Conservation (phyloP, 2,329 filamentous ascomycete genomes). For the Bipolaris victoriae region DNA sequence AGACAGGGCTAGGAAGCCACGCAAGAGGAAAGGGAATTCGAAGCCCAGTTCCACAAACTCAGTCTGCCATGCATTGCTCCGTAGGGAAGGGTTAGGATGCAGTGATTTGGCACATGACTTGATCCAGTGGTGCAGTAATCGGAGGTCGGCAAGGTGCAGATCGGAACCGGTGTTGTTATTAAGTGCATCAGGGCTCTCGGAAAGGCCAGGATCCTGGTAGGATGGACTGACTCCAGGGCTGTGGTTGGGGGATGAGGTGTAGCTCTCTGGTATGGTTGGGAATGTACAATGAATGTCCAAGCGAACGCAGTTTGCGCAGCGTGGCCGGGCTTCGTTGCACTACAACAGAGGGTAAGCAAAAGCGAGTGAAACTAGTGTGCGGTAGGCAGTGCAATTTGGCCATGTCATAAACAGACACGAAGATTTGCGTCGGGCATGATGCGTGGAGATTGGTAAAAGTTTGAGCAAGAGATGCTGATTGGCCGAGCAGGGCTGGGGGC, state of each 20-base stretch:
- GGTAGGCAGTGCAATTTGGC: not conserved
- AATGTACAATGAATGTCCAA: conserved; percentile 41
- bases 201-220: conserved; percentile 3
- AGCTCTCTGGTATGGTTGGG: conserved; percentile 27
- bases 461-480: conserved; percentile 12
- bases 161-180: conserved; percentile 18
- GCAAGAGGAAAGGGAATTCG: conserved; percentile 38
- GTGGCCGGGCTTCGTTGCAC: conserved; percentile 42
- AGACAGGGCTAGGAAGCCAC: conserved; percentile 38
- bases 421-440: not conserved
- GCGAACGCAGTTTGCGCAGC: conserved; percentile 40
- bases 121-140: conserved; percentile 40
- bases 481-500: conserved; percentile 2
- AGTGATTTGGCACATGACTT: conserved; percentile 29
- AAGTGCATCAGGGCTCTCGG: conserved; percentile 14
- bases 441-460: not conserved
- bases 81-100: conserved; percentile 21
- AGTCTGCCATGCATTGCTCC: conserved; percentile 25
- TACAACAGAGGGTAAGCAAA: conserved; percentile 16
- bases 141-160: conserved; percentile 37
- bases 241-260: conserved; percentile 25
- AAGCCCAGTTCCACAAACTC: conserved; percentile 34
- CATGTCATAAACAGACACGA: not conserved
- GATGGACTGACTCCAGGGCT: conserved; percentile 23
- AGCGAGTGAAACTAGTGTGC: not conserved